Percentiles rank a stretch among this genome's conserved stretches.
These are phyloP conservation scores for Teratosphaeria viscida DNA, from an alignment of 2,329 filamentous ascomycete species.

Conservation along the genomic window DNA sequence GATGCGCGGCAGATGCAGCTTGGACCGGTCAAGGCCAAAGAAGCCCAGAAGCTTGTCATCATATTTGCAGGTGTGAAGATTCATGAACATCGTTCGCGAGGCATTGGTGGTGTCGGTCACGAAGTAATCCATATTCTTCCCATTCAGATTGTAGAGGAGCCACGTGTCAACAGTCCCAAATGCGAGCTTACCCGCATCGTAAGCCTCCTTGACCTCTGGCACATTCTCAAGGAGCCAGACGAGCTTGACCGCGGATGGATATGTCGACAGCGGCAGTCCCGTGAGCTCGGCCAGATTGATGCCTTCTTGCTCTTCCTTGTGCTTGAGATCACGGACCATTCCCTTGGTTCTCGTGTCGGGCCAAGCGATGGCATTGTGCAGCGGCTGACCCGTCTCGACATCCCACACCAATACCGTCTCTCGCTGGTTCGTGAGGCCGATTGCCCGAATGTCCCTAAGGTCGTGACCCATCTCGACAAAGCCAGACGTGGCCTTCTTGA, in stretches of 20 bases:
- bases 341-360: conserved; percentile 69
- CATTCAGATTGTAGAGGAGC: conserved; percentile 73
- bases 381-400: conserved; percentile 61
- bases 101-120: conserved; percentile 82
- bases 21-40: conserved; percentile 60
- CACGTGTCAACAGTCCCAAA: conserved; percentile 83
- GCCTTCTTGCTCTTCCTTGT: conserved; percentile 51
- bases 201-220: conserved; percentile 56
- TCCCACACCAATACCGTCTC: conserved; percentile 87
- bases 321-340: conserved; percentile 65
- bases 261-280: conserved; percentile 74
- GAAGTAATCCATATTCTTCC: conserved; percentile 54
- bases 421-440: conserved; percentile 80
- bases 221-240: conserved; percentile 68
- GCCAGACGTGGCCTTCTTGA: conserved; percentile 60
- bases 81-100: conserved; percentile 90
- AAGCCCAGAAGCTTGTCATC: conserved; percentile 67
- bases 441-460: conserved; percentile 55
- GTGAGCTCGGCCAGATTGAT: conserved; percentile 54
- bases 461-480: conserved; percentile 59
- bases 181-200: conserved; percentile 62
- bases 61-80: conserved; percentile 69
- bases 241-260: conserved; percentile 74
- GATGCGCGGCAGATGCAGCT: conserved; percentile 65
- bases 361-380: conserved; percentile 79